These are phyloP conservation scores for Quercus mongolica DNA, from an alignment of 306 rosid genomes.

Conservation along the genomic window DNA sequence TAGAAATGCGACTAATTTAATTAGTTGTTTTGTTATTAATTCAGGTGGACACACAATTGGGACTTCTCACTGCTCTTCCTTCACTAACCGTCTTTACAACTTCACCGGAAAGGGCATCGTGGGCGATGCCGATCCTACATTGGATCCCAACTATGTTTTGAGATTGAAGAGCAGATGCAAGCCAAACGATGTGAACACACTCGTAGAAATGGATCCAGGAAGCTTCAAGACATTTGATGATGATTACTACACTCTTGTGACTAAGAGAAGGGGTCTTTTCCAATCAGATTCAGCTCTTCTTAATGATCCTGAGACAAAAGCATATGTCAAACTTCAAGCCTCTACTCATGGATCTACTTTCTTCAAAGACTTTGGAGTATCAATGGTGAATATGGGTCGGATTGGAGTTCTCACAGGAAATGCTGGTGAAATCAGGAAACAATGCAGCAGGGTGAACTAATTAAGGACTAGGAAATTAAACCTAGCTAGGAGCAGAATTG, in stretches of 20 bases:
- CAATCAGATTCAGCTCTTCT: conserved; percentile 40
- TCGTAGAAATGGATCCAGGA: conserved; percentile 40
- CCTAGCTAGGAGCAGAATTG: background rate
- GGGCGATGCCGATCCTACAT: conserved; percentile 34
- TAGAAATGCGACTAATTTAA: background rate
- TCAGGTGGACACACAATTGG: conserved; percentile 51
- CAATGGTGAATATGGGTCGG: conserved; percentile 45
- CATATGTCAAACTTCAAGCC: conserved; percentile 20
- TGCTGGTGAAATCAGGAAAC: conserved; percentile 33
- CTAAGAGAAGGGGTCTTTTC: conserved; percentile 41
- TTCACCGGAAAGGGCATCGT: conserved; percentile 31
- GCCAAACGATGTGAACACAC: conserved; percentile 9
- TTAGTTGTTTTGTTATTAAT: background rate
- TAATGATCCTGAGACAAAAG: conserved; percentile 28
- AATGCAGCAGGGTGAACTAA: conserved; percentile 22
- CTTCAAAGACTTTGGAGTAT: conserved; percentile 40
- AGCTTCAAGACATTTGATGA: conserved; percentile 33
- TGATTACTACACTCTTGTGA: conserved; percentile 21
- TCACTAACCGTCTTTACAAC: conserved; percentile 41
- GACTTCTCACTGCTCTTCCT: conserved; percentile 26
- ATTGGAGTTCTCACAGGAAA: conserved; percentile 34
- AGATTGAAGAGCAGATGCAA: conserved; percentile 32
- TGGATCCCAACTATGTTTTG: conserved; percentile 29
- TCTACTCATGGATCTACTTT: conserved; percentile 11
- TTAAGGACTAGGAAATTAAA: too few relatives aligned